A percentile compares a stretch with the other conserved stretches of the same genome.
Evolutionary conservation across 345 rosid species (phyloP).

Genomic region (Noccaea bulbosa): DNA sequence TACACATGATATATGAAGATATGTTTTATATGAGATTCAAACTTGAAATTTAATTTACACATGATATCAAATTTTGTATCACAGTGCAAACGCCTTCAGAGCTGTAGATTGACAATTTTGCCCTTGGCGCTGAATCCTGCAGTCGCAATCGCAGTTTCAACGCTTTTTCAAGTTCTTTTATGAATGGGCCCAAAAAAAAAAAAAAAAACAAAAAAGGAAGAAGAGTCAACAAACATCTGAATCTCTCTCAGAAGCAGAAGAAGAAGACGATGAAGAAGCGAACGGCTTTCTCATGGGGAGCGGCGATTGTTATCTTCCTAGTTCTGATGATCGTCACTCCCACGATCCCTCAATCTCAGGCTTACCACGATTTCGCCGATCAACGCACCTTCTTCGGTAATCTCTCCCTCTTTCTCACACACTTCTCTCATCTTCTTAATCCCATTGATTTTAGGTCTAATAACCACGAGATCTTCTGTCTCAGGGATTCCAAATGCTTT

Average conservation of each 20-base stretch:
- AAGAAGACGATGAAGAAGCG: constrained; percentile 56
- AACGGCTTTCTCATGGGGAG: constrained; percentile 62
- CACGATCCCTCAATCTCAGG: constrained; percentile 75
- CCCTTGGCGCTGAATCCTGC: neutral
- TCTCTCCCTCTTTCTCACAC: neutral
- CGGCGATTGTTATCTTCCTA: constrained; percentile 64
- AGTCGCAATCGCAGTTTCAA: neutral
- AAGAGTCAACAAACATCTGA: constrained; percentile 42
- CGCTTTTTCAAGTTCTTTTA: neutral
- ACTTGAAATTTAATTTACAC: too few relatives aligned
- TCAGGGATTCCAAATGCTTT: constrained; percentile 86
- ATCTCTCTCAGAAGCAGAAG: constrained; percentile 33
- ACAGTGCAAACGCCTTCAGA: too few relatives aligned
- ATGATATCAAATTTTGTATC: too few relatives aligned
- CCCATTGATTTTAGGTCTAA: constrained; percentile 5
- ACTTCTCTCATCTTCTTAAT: constrained; percentile 6
- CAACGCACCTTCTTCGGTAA: constrained; percentile 79
- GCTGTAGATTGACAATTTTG: neutral
- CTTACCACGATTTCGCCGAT: constrained; percentile 91
- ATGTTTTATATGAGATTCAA: too few relatives aligned
- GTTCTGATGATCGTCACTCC: constrained; percentile 92
- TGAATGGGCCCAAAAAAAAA: neutral
- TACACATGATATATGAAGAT: too few relatives aligned
- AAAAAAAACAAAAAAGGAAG: neutral
- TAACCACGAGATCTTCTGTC: neutral